Conservation (phyloP, 352 stramenopile species). For the Globisporangium splendens region DNA sequence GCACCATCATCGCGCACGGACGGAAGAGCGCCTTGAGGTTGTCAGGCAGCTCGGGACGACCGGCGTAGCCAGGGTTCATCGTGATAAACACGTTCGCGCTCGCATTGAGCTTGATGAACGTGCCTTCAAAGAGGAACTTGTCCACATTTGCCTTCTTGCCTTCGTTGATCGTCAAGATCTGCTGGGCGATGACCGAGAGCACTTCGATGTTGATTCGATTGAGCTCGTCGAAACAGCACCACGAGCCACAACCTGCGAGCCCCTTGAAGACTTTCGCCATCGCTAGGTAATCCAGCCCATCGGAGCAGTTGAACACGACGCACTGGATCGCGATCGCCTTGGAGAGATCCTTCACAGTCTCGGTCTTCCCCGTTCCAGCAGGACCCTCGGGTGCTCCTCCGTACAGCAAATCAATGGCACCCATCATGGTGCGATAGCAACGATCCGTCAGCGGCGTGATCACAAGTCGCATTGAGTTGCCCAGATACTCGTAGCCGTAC, state of each 20-base stretch:
- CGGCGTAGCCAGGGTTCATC: slow-evolving; percentile 96
- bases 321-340: slow-evolving; percentile 95
- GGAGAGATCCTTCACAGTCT: slow-evolving; percentile 94
- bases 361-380: slow-evolving; percentile 93
- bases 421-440: slow-evolving; percentile 94
- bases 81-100: slow-evolving; percentile 95
- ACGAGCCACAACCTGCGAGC: slow-evolving; percentile 88
- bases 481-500: slow-evolving; percentile 91
- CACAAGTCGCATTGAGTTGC: slow-evolving; percentile 91
- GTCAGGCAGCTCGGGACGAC: slow-evolving; percentile 91
- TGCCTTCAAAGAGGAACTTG: slow-evolving; percentile 93
- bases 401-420: slow-evolving; percentile 92
- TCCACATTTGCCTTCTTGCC: slow-evolving; percentile 88
- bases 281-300: slow-evolving; percentile 89
- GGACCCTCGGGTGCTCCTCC: slow-evolving; percentile 91
- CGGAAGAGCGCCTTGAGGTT: slow-evolving; percentile 95
- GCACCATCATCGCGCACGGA: slow-evolving; percentile 95
- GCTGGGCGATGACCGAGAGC: slow-evolving; percentile 92
- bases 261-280: slow-evolving; percentile 97
- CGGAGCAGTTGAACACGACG: slow-evolving; percentile 94
- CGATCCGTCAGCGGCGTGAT: slow-evolving; percentile 94
- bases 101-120: slow-evolving; percentile 89
- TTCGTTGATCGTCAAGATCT: slow-evolving; percentile 93
- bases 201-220: slow-evolving; percentile 96
- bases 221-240: slow-evolving; percentile 95